Evolutionary conservation across 2,329 filamentous ascomycete species (phyloP), one percentile per base, ranked within the genome.

Genomic region (Beauveria bassiana): DNA sequence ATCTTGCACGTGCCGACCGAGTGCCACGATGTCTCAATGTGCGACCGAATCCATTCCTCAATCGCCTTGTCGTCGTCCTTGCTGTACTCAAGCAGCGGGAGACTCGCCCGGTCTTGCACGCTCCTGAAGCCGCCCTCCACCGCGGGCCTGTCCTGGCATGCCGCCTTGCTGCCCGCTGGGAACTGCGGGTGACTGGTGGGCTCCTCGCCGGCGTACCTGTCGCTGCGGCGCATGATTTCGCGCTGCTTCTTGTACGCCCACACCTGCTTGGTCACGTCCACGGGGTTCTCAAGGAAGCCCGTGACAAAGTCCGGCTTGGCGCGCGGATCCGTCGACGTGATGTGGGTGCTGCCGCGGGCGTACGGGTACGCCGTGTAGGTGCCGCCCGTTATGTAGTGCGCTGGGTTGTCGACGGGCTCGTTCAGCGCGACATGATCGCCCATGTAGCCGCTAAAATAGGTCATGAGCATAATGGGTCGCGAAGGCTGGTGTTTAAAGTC

Each of bases 241-340:
- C 86, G 82, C 26, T 77, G 75, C 66, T 81, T 81, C 71, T 88
- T 88, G 75, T 88, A 88, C 1, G 75, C 79, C 84, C 84, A 87
- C 18, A 86, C 67, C 38, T 84, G 80, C 67, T 80, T 83, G 70
- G 81, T 81, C 45, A 86, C 54, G 67, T 87, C 85, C 8, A 46
- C 42, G 2, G 31, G 45, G 64, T 83, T 75, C 20, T 70, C 74
- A 45, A 85, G 74, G 69, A 77, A 84, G 22, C 81, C 82, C 0
- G 78, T 73, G 59, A 82, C 77, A 58, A 85, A 84, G 53, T 81
- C 77, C 0, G 52, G 43, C 3, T 71, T 69, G 28, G 77, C 73
- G 12, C 72, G 66, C 3, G 75, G 65, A 2, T 70, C 66, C 14
- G 68, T 66, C 1, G 72, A 71, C 3, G 70, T 75, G 66, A 85